A percentile compares a stretch with the other conserved stretches of the same genome.
Conservation (phyloP, 2,329 filamentous ascomycete species). For the Phialocephala subalpina region DNA sequence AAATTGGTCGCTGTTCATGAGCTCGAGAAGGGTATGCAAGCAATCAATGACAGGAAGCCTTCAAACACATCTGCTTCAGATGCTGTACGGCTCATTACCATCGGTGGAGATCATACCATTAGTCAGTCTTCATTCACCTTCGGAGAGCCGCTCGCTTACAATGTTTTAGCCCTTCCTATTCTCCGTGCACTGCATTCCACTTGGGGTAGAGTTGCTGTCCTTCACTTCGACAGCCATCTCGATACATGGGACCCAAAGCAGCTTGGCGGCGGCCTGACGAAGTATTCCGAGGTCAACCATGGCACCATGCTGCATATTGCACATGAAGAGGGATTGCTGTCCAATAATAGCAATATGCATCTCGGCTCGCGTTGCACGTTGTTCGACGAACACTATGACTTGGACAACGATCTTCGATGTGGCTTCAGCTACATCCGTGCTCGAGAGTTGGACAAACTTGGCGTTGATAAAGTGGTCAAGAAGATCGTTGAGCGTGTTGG, state of each 20-base stretch:
- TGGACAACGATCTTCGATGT: slow-evolving; percentile 42
- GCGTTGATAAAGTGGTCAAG: slow-evolving; percentile 37
- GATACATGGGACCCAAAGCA: slow-evolving; percentile 43
- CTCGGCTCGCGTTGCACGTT: slow-evolving; percentile 39
- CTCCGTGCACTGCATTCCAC: slow-evolving; percentile 40
- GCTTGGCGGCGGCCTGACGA: slow-evolving; percentile 40
- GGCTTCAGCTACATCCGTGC: slow-evolving; percentile 42
- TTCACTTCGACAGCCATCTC: slow-evolving; percentile 43
- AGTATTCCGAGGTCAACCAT: slow-evolving; percentile 43
- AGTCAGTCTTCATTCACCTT: slow-evolving; percentile 29
- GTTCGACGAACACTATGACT: slow-evolving; percentile 38
- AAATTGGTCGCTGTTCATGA: slow-evolving; percentile 40
- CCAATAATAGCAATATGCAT: slow-evolving; percentile 43
- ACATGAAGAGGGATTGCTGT: slow-evolving; percentile 43
- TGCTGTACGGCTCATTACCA: slow-evolving; percentile 38
- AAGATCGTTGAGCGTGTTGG: slow-evolving; percentile 41
- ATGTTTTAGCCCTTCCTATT: slow-evolving; percentile 38
- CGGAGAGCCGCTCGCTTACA: neutral
- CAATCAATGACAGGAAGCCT: slow-evolving; percentile 33
- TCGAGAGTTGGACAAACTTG: slow-evolving; percentile 39
- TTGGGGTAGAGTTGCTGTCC: slow-evolving; percentile 41
- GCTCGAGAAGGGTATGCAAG: slow-evolving; percentile 40
- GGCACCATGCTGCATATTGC: slow-evolving; percentile 46
- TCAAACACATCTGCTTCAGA: slow-evolving; percentile 39
- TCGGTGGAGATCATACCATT: slow-evolving; percentile 45